Evolutionary conservation across 108 stramenopile species (phyloP), one percentile per base, ranked within the genome.

Genomic region (Nitzschia palea): DNA sequence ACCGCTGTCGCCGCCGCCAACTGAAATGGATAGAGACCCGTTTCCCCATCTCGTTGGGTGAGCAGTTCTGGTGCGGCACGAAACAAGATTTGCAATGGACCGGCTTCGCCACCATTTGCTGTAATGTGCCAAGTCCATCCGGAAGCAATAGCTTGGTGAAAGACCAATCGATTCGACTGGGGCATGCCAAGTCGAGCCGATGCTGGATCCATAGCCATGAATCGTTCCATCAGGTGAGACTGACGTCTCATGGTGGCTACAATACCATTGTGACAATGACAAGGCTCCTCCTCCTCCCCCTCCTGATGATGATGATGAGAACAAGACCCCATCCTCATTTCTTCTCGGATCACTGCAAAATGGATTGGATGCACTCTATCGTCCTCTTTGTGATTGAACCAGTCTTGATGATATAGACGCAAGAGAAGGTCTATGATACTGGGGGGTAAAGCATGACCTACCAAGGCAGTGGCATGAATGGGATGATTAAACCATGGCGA

Each of bases 71-170:
- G 30, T 12, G 27, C 31, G 14, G 0, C 10, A 27, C 33, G 26
- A 56, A 56, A 56, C 27, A 31, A 56, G 1, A 4, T 20, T 32
- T 56, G 55, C 1, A 56, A 17, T n/a, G 55, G 55, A 1, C 55
- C 55, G 18, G 33, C 55, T 32, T 15, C 20, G 32, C 17, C 9
- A 34, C 10, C 2, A 22, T 22, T 2, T 8, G 30, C 20, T 0
- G 2, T 31, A 29, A 34, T 56, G 32, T 22, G 28, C 55, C 55
- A 56, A 4, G 15, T 1, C 17, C 30, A 6, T 14, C 55, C 55
- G 14, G 55, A 56, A 2, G 55, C 55, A 1, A 34, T 27, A 17
- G 55, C 55, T 56, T 56, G 55, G 3, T 56, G 55, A 14, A 56
- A 34, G 1, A 22, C 3, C 22, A 12, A 27, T 32, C 55, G 29